These are phyloP conservation scores for Backusella parvicylindrica DNA, from an alignment of 192 early-diverging fungal species.

Conservation along the genomic window DNA sequence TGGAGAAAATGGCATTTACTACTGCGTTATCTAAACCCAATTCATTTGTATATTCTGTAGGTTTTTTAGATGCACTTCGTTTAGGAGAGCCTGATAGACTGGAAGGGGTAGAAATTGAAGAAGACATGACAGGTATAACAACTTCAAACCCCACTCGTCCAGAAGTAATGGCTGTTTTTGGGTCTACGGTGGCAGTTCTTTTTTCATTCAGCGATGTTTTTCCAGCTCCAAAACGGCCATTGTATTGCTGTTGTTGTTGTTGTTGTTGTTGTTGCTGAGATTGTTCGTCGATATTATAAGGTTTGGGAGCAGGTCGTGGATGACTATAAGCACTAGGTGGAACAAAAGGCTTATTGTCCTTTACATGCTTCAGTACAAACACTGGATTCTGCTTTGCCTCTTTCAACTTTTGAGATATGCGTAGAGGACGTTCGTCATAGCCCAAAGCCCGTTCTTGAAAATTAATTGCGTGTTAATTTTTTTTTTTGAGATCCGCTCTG, in stretches of 20 bases:
- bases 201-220: conserved; percentile 4
- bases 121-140: conserved; percentile 31
- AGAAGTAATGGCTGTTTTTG: conserved; percentile 24
- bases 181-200: neutral
- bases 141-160: conserved; percentile 23
- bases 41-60: conserved; percentile 14
- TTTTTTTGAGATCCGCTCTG: neutral
- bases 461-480: neutral
- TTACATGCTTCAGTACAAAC: conserved; percentile 74
- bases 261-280: conserved; percentile 5
- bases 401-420: conserved; percentile 70
- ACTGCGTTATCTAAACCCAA: conserved; percentile 31
- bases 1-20: conserved; percentile 31
- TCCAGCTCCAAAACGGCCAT: neutral
- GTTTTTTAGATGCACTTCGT: neutral
- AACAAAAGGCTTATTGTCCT: conserved; percentile 57
- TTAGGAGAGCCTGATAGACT: neutral
- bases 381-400: conserved; percentile 66
- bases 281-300: neutral
- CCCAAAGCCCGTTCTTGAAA: conserved; percentile 61
- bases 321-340: conserved; percentile 15
- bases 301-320: neutral
- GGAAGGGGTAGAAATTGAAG: conserved; percentile 25
- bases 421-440: conserved; percentile 76
- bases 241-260: conserved; percentile 6